A percentile compares a stretch with the other conserved stretches of the same genome.
Evolutionary conservation across 192 early-diverging fungal species (phyloP).

Genomic region (Coemansia sp.): DNA sequence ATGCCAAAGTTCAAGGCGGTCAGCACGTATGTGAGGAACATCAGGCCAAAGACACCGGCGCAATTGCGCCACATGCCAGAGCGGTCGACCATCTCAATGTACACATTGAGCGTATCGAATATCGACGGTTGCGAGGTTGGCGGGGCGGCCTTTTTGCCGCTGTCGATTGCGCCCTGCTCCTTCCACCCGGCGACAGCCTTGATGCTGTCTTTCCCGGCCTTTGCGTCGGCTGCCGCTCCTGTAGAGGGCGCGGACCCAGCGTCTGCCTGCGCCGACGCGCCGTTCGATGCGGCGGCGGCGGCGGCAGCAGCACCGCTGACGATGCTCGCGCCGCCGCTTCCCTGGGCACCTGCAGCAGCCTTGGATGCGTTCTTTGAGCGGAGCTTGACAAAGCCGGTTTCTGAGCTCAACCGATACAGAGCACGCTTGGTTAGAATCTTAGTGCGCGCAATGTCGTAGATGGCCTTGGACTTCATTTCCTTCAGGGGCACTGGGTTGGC

Average conservation of each 20-base stretch:
- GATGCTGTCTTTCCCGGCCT: not conserved
- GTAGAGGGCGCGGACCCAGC: not conserved
- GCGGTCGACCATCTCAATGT: slow-evolving; percentile 49
- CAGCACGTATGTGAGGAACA: slow-evolving; percentile 49
- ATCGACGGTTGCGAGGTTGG: slow-evolving; percentile 29
- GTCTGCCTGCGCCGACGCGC: not conserved
- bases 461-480: slow-evolving; percentile 29
- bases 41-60: slow-evolving; percentile 48
- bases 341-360: not conserved
- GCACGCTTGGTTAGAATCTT: slow-evolving; percentile 42
- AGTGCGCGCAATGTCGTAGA: slow-evolving; percentile 47
- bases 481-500: slow-evolving; percentile 1
- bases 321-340: not conserved
- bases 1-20: slow-evolving; percentile 48
- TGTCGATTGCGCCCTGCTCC: slow-evolving; percentile 47
- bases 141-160: slow-evolving; percentile 41
- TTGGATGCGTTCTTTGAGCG: slow-evolving; percentile 26
- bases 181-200: slow-evolving; percentile 45
- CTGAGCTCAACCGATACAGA: slow-evolving; percentile 38
- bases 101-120: slow-evolving; percentile 33
- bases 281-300: slow-evolving; percentile 1
- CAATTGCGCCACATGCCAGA: slow-evolving; percentile 54
- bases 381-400: slow-evolving; percentile 47
- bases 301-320: slow-evolving; percentile 1
- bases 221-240: not conserved